phyloP scores from a whole-genome alignment of 2,329 filamentous ascomycete species.

The Cladosporium sp. region DNA sequence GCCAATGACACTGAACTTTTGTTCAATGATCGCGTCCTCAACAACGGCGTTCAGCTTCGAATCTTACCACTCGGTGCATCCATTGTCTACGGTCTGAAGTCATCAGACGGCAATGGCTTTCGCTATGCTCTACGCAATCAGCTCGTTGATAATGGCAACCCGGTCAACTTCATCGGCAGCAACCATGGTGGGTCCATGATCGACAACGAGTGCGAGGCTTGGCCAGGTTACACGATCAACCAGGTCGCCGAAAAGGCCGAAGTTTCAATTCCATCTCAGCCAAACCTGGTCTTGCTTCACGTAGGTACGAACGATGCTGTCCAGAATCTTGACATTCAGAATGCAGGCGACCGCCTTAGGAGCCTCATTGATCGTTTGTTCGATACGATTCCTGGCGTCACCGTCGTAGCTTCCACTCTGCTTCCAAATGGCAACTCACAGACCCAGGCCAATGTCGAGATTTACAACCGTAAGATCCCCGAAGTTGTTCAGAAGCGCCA shows the following conservation, averaged over 20 bases:
- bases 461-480: slow-evolving; percentile 12
- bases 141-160: slow-evolving; percentile 12
- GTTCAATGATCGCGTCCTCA: background rate
- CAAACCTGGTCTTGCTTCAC: slow-evolving; percentile 19
- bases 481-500: background rate
- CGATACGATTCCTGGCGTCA: slow-evolving; percentile 10
- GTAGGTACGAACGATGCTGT: slow-evolving; percentile 19
- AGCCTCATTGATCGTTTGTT: slow-evolving; percentile 19
- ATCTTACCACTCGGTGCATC: slow-evolving; percentile 18
- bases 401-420: slow-evolving; percentile 17
- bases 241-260: slow-evolving; percentile 16
- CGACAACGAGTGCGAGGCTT: slow-evolving; percentile 18
- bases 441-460: slow-evolving; percentile 15
- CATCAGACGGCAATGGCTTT: slow-evolving; percentile 20
- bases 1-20: background rate
- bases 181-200: slow-evolving; percentile 10
- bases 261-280: slow-evolving; percentile 9
- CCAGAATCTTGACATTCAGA: slow-evolving; percentile 9
- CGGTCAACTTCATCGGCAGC: slow-evolving; percentile 12
- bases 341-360: slow-evolving; percentile 5
- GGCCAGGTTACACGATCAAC: slow-evolving; percentile 19
- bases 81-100: slow-evolving; percentile 16
- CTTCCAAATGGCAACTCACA: slow-evolving; percentile 8
- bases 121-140: slow-evolving; percentile 19
- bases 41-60: slow-evolving; percentile 6